Percentiles rank a stretch among this genome's conserved stretches.
Evolutionary conservation across 2,329 filamentous ascomycete genomes (phyloP).

Genomic region (Colletotrichum tabaci): DNA sequence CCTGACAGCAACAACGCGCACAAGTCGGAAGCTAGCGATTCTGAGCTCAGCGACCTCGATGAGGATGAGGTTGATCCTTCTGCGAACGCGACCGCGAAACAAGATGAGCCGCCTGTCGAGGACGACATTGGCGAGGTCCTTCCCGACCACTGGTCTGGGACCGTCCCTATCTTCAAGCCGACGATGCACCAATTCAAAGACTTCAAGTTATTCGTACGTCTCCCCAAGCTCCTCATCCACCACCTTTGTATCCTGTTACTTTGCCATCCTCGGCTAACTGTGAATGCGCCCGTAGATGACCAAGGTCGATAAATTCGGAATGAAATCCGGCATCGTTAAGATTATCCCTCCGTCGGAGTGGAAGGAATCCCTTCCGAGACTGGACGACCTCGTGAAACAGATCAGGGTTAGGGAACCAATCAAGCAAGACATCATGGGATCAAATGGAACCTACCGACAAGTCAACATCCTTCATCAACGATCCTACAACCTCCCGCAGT

Average conservation of each 20-base stretch:
- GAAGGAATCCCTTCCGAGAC: slow-evolving; percentile 83
- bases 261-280: slow-evolving; percentile 47
- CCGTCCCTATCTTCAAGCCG: slow-evolving; percentile 94
- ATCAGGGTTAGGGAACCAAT: slow-evolving; percentile 97
- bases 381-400: slow-evolving; percentile 90
- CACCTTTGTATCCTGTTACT: slow-evolving; percentile 4
- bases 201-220: slow-evolving; percentile 88
- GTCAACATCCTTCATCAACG: slow-evolving; percentile 97
- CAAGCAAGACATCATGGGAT: slow-evolving; percentile 97
- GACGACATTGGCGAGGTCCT: slow-evolving; percentile 81
- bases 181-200: slow-evolving; percentile 95
- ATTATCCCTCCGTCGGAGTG: slow-evolving; percentile 95
- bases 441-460: slow-evolving; percentile 95
- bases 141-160: slow-evolving; percentile 92
- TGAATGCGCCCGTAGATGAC: slow-evolving; percentile 67
- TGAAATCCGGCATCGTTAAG: slow-evolving; percentile 98
- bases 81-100: slow-evolving; percentile 44
- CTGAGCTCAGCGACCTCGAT: slow-evolving; percentile 77
- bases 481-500: slow-evolving; percentile 96
- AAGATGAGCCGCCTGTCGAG: slow-evolving; percentile 44
- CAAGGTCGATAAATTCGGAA: slow-evolving; percentile 93
- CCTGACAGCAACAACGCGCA: slow-evolving; percentile 74
- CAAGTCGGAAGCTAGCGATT: slow-evolving; percentile 74
- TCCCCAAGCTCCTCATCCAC: not conserved
- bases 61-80: slow-evolving; percentile 60